Base-by-base conservation (phyloP, 2,329 filamentous ascomycete species). In the Hymenoscyphus fructigenus region DNA sequence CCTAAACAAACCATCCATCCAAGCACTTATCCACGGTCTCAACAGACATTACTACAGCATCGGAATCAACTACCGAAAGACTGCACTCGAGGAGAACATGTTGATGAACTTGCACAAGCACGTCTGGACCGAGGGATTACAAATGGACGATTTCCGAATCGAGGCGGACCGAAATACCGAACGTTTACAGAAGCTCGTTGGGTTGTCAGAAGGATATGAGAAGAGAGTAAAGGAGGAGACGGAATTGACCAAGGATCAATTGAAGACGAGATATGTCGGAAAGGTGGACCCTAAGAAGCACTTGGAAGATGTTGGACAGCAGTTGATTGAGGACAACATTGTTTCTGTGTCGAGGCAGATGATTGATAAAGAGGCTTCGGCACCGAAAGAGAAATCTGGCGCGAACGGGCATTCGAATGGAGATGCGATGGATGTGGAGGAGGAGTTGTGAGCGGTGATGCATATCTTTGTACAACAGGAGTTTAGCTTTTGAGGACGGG, bases 231-330 rank as follows among this genome's bases (percentile, higher is more conserved):
- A 97, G 84, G 96, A 99, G 81, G 95, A 99, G 84, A 97, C 93
- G 14, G 94, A 98, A 80, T 81, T 99, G 77, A 96, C 90, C 47
- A 96, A 97, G 83, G 95, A 99, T 55, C 95, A 99, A 78, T 85
- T 99, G 68, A 97, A 98, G 88, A 99, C 95, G 63, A 88, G 95
- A 83, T 99, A 99, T 78, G 95, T 99, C 41, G 95, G 95, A 79
- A 99, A 99, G 83, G 88, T 98, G 65, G 95, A 99, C 75, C 95
- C 95, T 64, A 99, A 99, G 90, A 99, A 99, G 84, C 96, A 99
- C 78, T 85, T 99, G 76, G 93, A 97, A 79, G 93, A 97, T 73
- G 92, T 99, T 57, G 95, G 95, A 63, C 93, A 97, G 80, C 89
- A 96, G 77, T 85, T 98, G 70, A 98, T 99, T 74, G 96, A 99